Percentiles rank a stretch among this genome's conserved stretches.
phyloP scores from a whole-genome alignment of 768 basidiomycete genomes.

The Collybiopsis confluens region DNA sequence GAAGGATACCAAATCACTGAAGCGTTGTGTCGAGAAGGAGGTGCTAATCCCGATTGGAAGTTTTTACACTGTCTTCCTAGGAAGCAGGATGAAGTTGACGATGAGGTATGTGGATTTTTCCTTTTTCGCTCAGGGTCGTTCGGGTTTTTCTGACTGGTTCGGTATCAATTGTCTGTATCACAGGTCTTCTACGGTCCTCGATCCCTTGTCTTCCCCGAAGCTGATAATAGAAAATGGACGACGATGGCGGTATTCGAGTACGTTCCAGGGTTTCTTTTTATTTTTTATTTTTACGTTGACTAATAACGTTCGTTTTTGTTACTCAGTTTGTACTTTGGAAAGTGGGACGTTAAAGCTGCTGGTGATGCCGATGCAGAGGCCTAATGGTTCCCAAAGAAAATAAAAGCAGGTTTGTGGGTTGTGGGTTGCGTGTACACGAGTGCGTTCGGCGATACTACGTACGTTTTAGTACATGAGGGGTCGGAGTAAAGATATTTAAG shows the following conservation, averaged over 20 bases:
- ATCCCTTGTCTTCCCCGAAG: constrained; percentile 88
- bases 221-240: constrained; percentile 97
- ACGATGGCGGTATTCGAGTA: constrained; percentile 91
- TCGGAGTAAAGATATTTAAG: no score
- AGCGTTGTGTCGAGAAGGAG: constrained; percentile 71
- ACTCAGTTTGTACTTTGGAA: no score
- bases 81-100: constrained; percentile 91
- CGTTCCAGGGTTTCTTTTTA: constrained; percentile 22
- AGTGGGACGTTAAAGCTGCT: no score
- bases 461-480: no score
- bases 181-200: constrained; percentile 92
- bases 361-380: no score
- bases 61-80: constrained; percentile 96
- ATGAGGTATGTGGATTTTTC: constrained; percentile 63
- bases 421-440: no score
- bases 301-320: no score
- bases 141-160: not conserved
- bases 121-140: not conserved
- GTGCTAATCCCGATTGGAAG: constrained; percentile 84
- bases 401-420: no score
- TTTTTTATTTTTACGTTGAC: no score
- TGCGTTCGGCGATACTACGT: no score
- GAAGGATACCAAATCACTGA: constrained; percentile 94
- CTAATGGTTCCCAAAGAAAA: no score
- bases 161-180: not conserved